These are phyloP conservation scores for Penicillium sclerotigenum DNA, from an alignment of 2,329 filamentous ascomycete genomes.

Conservation along the genomic window DNA sequence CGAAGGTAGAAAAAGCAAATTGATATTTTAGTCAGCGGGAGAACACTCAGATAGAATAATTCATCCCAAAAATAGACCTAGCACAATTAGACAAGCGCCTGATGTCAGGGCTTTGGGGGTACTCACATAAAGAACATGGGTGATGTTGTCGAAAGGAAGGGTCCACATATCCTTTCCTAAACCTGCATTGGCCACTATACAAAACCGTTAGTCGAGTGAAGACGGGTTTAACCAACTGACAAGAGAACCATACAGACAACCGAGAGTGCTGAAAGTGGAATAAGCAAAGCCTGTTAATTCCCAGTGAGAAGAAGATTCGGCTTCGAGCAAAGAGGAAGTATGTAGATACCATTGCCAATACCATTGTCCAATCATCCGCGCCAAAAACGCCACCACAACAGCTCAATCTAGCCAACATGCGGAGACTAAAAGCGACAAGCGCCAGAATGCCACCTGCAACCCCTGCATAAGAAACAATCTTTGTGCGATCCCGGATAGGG, in stretches of 20 bases:
- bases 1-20: conserved; percentile 43
- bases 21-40: conserved; percentile 31
- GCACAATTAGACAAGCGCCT: conserved; percentile 20
- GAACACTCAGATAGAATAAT: conserved; percentile 35
- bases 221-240: no score
- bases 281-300: conserved; percentile 13
- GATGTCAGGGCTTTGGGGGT: conserved; percentile 21
- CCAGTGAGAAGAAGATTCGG: not conserved
- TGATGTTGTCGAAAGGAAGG: conserved; percentile 44
- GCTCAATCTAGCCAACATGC: conserved; percentile 39
- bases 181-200: conserved; percentile 40
- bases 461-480: conserved; percentile 32
- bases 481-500: conserved; percentile 37
- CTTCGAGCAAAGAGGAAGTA: not conserved
- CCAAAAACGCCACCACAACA: conserved; percentile 38
- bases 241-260: conserved; percentile 23
- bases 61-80: conserved; percentile 33
- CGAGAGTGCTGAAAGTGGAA: conserved; percentile 27
- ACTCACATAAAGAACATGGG: conserved; percentile 39
- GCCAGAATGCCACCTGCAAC: conserved; percentile 36
- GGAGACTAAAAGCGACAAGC: conserved; percentile 32
- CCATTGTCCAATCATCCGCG: conserved; percentile 42
- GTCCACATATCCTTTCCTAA: conserved; percentile 49
- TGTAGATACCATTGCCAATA: conserved; percentile 30
- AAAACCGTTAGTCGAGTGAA: conserved; percentile 4